Base-by-base conservation (phyloP, 2,329 filamentous ascomycete genomes). In the Trichoderma guizhouense region DNA sequence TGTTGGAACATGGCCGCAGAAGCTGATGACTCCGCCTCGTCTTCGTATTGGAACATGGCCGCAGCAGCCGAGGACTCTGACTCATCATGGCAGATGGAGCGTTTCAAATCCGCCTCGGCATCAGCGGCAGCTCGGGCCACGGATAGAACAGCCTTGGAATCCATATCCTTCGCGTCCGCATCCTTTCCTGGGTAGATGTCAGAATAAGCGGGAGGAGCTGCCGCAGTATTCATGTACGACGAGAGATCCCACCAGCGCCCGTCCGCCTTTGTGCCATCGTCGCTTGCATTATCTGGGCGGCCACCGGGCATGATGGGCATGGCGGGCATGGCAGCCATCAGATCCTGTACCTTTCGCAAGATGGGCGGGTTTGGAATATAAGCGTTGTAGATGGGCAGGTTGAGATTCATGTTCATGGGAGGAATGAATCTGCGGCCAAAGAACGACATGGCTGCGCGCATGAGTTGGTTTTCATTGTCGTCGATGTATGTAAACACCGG, bases 171-270 rank as follows among this genome's bases (percentile, higher is more conserved):
- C 28, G 81, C 82, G 71, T 90, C 87, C 18, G 85, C 74, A 58
- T 85, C 83, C 68, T 84, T 81, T 53, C 83, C 82, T 2, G 92
- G 93, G 79, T 90, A 96, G 32, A 96, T 88, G 62, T 95, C 93
- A 68, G 94, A 90, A 75, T 96, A 96, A 0, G 93, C 88, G 11
- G 93, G 93, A 9, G 92, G 92, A 36, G 88, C 84, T 5, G 85
- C 83, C 11, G 88, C 82, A 24, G 81, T 83, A 18, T 83, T 81
- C 76, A 86, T 84, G 47, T 85, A 82, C 9, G 89, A 89, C 58
- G 91, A 86, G 32, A 91, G 82, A 77, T 92, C 90, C 88, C 90
- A 93, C 91, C 91, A 93, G 72, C 86, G 86, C 75, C 84, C 84
- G 67, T 89, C 86, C 69, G 84, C 79, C 67, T 86, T 86, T 28